A percentile compares a stretch with the other conserved stretches of the same genome.
These are phyloP conservation scores for Furcasterigmium furcatum DNA, from an alignment of 2,329 filamentous ascomycete species.

Conservation along the genomic window DNA sequence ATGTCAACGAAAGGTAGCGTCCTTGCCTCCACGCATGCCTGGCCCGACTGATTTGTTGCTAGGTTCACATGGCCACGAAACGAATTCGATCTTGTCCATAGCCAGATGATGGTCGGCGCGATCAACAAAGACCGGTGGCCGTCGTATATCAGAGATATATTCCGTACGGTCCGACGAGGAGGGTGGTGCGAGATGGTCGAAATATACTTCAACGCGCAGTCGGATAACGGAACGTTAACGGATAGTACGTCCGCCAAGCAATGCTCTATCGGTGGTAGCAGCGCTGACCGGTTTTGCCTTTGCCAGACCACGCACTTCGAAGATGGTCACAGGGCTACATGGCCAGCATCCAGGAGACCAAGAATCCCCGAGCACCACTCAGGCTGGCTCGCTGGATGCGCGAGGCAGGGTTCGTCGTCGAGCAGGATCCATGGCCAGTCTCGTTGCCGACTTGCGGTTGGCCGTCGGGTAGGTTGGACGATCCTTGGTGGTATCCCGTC, in stretches of 20 bases:
- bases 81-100: constrained; percentile 82
- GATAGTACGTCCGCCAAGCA: constrained; percentile 39
- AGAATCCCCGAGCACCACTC: constrained; percentile 63
- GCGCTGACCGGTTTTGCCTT: not conserved
- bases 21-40: constrained; percentile 13
- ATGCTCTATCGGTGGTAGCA: not conserved
- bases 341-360: constrained; percentile 57
- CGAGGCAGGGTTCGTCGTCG: constrained; percentile 63
- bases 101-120: constrained; percentile 67
- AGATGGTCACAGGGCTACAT: constrained; percentile 67
- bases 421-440: constrained; percentile 59
- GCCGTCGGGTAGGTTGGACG: constrained; percentile 53
- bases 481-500: not conserved
- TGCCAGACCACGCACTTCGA: constrained; percentile 57
- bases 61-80: constrained; percentile 66
- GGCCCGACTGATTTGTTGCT: constrained; percentile 6
- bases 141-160: constrained; percentile 73
- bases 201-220: constrained; percentile 81
- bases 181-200: constrained; percentile 92
- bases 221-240: constrained; percentile 75
- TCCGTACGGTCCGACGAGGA: constrained; percentile 65
- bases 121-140: constrained; percentile 72
- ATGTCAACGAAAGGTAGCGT: constrained; percentile 62
- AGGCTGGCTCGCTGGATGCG: constrained; percentile 57
- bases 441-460: constrained; percentile 68